Evolutionary conservation across 371 early-diverging fungal genomes (phyloP).

Genomic region (Parasitella parasitica): DNA sequence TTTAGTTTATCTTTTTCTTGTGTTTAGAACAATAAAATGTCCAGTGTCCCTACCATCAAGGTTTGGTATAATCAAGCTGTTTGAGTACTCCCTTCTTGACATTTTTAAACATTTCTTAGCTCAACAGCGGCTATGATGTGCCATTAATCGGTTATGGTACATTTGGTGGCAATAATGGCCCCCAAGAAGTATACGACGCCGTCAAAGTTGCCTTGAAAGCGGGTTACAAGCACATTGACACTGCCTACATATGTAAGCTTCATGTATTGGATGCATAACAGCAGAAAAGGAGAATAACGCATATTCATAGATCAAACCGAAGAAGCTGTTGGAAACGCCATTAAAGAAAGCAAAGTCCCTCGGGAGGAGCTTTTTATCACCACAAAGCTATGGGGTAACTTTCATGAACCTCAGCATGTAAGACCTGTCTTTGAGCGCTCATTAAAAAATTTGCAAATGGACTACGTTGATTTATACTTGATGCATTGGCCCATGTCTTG

Average conservation of each 20-base stretch:
- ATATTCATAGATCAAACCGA: constrained; percentile 53
- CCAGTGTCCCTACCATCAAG: constrained; percentile 17
- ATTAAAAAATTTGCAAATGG: constrained; percentile 68
- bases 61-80: no score
- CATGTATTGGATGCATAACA: not conserved
- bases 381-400: constrained; percentile 87
- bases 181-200: constrained; percentile 38
- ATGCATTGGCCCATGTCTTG: constrained; percentile 57
- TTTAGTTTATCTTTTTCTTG: not conserved
- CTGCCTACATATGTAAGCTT: constrained; percentile 44
- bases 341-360: constrained; percentile 53
- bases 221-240: constrained; percentile 47
- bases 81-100: no score
- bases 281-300: not conserved
- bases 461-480: constrained; percentile 90
- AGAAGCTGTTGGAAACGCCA: constrained; percentile 73
- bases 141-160: constrained; percentile 47
- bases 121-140: constrained; percentile 37
- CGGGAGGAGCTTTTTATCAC: constrained; percentile 83
- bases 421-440: constrained; percentile 55
- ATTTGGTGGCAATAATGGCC: constrained; percentile 42
- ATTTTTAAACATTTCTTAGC: constrained; percentile 2
- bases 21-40: constrained; percentile 4
- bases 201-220: constrained; percentile 37
- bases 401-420: constrained; percentile 56